Evolutionary conservation across 768 basidiomycete species (phyloP), one percentile per base, ranked within the genome.

Genomic region (Asterophora lycoperdoides): DNA sequence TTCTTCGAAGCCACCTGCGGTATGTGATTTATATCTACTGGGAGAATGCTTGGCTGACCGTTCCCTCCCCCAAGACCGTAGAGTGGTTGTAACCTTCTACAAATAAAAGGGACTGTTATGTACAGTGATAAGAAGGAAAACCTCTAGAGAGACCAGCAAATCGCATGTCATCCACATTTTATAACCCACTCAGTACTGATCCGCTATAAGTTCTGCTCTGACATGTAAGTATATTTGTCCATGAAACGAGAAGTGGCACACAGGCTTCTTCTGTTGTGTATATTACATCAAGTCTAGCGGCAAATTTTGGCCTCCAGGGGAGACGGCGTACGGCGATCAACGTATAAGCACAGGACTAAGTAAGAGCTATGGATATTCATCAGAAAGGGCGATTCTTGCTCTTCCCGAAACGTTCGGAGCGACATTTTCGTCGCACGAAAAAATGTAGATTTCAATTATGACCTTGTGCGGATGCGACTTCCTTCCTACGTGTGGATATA

Each of bases 1-100:
- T 49, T 96, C 95, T 2, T 93, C 89, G 46, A 98, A 99, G 70
- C 96, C 95, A 34, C 95, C 95, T 47, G 93, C 89, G 44, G 88
- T 89, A 67, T 64, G 85, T 62, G 48, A 53, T 29, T 20, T 30
- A 26, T 17, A 30, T 46, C 38, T 49, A 54, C 48, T 41, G 23
- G n/a, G 38, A 41, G 26, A 13, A 41, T 30, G 20, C 20, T 37
- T 34, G 36, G n/a, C n/a, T 37, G 39, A 28, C 50, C 28, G 40
- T 49, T 56, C n/a, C 47, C 55, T 43, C 39, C 41, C 19, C 32
- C 30, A 41, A 77, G 76, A 77, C 76, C 28, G 75, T 77, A 14
- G 76, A 77, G 56, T 77, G 76, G 76, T 54, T 77, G 49, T 77
- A 64, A 60, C 37, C 20, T 2, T 15, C n/a, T 20, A 26, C 23